Conservation (phyloP, 2,329 filamentous ascomycete species). For the Exophiala calicioides region DNA sequence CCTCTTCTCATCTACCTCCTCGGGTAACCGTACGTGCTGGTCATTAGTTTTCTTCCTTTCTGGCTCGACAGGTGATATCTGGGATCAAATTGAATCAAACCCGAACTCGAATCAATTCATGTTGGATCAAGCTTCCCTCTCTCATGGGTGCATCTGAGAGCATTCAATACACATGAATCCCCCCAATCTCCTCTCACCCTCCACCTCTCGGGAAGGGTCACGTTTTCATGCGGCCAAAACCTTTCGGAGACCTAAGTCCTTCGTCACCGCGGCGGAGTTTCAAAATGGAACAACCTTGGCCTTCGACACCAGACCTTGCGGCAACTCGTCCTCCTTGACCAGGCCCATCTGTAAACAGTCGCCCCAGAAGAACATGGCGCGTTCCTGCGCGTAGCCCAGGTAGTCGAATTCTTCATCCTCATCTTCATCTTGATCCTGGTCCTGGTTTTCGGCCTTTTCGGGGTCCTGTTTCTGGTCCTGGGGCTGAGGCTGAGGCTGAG, state of each 20-base stretch:
- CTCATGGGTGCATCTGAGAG: no score
- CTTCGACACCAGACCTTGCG: slow-evolving; percentile 61
- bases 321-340: slow-evolving; percentile 73
- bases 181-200: no score
- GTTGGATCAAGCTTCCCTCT: no score
- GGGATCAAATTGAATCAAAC: no score
- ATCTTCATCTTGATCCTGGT: slow-evolving; percentile 32
- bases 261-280: no score
- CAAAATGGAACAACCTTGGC: slow-evolving; percentile 55
- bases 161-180: no score
- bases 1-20: no score
- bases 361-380: slow-evolving; percentile 92
- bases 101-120: no score
- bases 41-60: no score
- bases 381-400: slow-evolving; percentile 83
- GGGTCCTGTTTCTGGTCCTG: neutral
- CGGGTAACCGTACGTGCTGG: no score
- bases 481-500: neutral
- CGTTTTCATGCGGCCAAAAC: neutral
- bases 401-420: slow-evolving; percentile 84
- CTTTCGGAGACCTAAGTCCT: neutral
- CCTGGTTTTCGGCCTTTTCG: slow-evolving; percentile 6
- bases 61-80: no score
- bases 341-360: slow-evolving; percentile 79
- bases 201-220: neutral